Percentiles rank a stretch among this genome's conserved stretches.
These are phyloP conservation scores for Claviceps spartinae DNA, from an alignment of 2,329 filamentous ascomycete species.

Conservation along the genomic window DNA sequence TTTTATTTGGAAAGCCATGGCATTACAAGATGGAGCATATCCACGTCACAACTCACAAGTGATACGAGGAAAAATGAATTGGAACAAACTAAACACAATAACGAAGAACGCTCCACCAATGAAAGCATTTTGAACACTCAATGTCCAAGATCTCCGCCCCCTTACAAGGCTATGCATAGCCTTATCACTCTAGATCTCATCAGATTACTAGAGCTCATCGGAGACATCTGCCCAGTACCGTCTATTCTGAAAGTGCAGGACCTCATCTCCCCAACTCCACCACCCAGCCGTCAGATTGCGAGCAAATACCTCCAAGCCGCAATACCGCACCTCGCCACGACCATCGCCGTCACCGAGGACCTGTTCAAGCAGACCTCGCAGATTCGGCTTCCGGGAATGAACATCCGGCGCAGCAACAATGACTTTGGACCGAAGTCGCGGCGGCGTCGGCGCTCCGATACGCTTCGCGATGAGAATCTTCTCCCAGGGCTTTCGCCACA, in stretches of 20 bases:
- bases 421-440: conserved; percentile 31
- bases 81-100: not conserved
- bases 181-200: too few relatives aligned
- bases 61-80: not conserved
- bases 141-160: not conserved
- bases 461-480: conserved; percentile 48
- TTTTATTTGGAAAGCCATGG: conserved; percentile 8
- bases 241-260: conserved; percentile 51
- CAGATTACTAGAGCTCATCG: not conserved
- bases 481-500: conserved; percentile 67
- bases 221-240: conserved; percentile 29
- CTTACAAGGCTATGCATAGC: too few relatives aligned
- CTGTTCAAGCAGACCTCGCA: conserved; percentile 45
- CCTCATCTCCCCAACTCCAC: conserved; percentile 69
- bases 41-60: too few relatives aligned
- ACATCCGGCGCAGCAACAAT: conserved; percentile 59
- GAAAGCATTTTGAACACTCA: not conserved
- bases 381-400: conserved; percentile 66
- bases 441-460: conserved; percentile 15
- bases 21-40: not conserved
- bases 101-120: not conserved
- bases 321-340: conserved; percentile 23
- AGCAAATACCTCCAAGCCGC: conserved; percentile 64
- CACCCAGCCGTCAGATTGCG: conserved; percentile 60
- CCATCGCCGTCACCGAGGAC: conserved; percentile 26